Percentiles rank a stretch among this genome's conserved stretches.
phyloP scores from a whole-genome alignment of 768 basidiomycete species.

The Pleurotus citrinopileatus region DNA sequence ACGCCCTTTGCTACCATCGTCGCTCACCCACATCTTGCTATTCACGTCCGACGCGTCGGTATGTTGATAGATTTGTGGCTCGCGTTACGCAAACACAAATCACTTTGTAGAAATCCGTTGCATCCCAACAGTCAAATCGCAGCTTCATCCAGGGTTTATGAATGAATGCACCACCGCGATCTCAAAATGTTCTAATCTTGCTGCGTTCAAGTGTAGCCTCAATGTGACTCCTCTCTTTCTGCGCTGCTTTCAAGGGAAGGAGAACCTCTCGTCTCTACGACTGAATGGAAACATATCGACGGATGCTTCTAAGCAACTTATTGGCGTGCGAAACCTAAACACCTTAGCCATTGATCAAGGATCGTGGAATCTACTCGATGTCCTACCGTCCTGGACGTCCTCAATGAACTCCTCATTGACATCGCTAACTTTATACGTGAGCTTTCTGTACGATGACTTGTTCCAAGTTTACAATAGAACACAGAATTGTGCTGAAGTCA shows the following conservation, averaged over 20 bases:
- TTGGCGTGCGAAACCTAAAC: slow-evolving; percentile 35
- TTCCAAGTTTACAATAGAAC: neutral
- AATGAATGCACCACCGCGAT: slow-evolving; percentile 49
- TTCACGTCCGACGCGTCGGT: slow-evolving; percentile 64
- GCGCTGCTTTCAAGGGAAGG: slow-evolving; percentile 39
- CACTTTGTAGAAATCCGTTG: slow-evolving; percentile 44
- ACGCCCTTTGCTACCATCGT: slow-evolving; percentile 63
- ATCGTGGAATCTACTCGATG: slow-evolving; percentile 61
- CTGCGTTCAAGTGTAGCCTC: slow-evolving; percentile 53
- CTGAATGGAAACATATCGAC: slow-evolving; percentile 52
- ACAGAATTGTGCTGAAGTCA: slow-evolving; percentile 57
- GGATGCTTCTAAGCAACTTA: slow-evolving; percentile 44
- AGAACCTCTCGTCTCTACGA: slow-evolving; percentile 43
- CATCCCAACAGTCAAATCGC: slow-evolving; percentile 38
- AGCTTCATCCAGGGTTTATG: slow-evolving; percentile 46
- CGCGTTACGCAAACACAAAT: neutral
- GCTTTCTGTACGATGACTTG: slow-evolving; percentile 21
- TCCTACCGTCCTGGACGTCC: slow-evolving; percentile 55
- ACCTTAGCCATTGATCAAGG: slow-evolving; percentile 53
- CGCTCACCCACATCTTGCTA: slow-evolving; percentile 48
- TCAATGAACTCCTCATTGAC: slow-evolving; percentile 42
- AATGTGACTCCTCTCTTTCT: slow-evolving; percentile 51
- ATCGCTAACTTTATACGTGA: slow-evolving; percentile 57
- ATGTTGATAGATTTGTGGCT: neutral
- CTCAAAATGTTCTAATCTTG: slow-evolving; percentile 46